Conservation (phyloP, 805 yeast genomes). For the Starmerella sp. region DNA sequence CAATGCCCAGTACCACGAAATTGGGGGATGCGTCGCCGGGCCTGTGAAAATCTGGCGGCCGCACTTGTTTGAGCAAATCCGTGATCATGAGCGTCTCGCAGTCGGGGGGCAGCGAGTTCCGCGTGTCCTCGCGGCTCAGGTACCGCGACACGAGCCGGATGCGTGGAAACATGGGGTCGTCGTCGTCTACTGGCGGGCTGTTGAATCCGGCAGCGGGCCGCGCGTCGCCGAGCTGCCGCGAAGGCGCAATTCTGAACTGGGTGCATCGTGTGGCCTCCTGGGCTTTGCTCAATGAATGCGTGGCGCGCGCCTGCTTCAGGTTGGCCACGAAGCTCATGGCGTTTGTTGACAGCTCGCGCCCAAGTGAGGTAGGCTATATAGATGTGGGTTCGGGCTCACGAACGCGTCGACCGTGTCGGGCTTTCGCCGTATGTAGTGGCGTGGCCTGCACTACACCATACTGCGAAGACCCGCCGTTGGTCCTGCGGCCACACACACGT, state of each 20-base stretch:
- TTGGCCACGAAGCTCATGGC: slow-evolving; percentile 1
- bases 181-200: background rate
- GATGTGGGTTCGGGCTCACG: background rate
- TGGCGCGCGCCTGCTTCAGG: slow-evolving; percentile 1
- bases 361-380: background rate
- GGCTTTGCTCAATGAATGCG: background rate
- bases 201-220: background rate
- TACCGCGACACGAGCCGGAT: slow-evolving; percentile 17
- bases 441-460: no score
- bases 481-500: no score
- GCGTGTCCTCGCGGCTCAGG: slow-evolving; percentile 6
- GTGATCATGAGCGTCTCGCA: slow-evolving; percentile 15
- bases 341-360: background rate
- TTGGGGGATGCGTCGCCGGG: slow-evolving; percentile 50
- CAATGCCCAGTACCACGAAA: slow-evolving; percentile 69
- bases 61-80: slow-evolving; percentile 34
- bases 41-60: slow-evolving; percentile 55
- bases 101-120: slow-evolving; percentile 8
- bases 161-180: slow-evolving; percentile 14
- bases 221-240: background rate
- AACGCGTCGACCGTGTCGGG: no score
- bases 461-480: no score
- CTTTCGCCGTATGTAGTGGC: no score
- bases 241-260: background rate
- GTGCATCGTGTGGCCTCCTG: background rate